These are phyloP conservation scores for Dactylellina parvicollis DNA, from an alignment of 2,329 filamentous ascomycete species.

Conservation along the genomic window DNA sequence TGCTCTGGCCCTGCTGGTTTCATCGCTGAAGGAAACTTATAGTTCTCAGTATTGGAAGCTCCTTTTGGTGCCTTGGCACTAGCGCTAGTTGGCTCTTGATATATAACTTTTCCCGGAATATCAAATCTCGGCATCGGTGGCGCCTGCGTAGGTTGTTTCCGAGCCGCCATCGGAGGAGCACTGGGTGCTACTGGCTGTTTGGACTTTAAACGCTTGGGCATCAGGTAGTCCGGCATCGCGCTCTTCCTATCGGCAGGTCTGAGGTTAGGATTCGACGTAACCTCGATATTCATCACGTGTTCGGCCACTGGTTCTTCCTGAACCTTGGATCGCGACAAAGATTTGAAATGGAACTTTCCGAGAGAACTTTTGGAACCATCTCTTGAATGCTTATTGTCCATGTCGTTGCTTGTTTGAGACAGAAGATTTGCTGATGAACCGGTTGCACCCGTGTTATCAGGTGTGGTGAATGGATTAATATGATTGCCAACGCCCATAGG, in stretches of 20 bases:
- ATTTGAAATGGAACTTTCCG: conserved; percentile 22
- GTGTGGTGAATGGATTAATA: not conserved
- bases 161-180: no score
- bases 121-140: conserved; percentile 38
- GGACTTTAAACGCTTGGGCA: conserved; percentile 21
- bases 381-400: conserved; percentile 1
- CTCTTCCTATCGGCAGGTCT: conserved; percentile 21
- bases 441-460: not conserved
- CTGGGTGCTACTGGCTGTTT: not conserved
- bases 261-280: conserved; percentile 33
- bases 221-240: conserved; percentile 21
- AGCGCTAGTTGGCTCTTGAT: conserved; percentile 5
- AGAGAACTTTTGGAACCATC: conserved; percentile 21
- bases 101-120: conserved; percentile 30
- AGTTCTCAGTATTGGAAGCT: not conserved
- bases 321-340: conserved; percentile 13
- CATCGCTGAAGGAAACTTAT: conserved; percentile 17
- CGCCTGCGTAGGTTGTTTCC: not conserved
- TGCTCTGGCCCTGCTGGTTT: not conserved
- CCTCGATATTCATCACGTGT: conserved; percentile 37
- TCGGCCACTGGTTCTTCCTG: conserved; percentile 11
- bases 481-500: not conserved
- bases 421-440: conserved; percentile 31
- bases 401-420: not conserved
- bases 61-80: not conserved